A percentile compares a stretch with the other conserved stretches of the same genome.
These are phyloP conservation scores for Obelidium mucronatum DNA, from an alignment of 192 early-diverging fungal species.

Conservation along the genomic window DNA sequence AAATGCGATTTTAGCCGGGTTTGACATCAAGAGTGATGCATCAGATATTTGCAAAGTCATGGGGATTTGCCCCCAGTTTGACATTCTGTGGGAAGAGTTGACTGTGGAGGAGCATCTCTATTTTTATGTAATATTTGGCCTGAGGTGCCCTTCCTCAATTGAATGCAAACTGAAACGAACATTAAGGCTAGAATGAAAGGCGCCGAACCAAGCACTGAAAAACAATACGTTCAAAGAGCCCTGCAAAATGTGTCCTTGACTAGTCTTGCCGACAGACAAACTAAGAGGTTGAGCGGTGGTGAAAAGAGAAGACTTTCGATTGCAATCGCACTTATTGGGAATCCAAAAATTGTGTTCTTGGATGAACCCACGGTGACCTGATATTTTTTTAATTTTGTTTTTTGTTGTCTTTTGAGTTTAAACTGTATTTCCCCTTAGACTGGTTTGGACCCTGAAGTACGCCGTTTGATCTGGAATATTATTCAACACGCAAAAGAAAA, in stretches of 20 bases:
- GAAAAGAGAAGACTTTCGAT: conserved; percentile 72
- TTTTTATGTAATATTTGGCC: conserved; percentile 57
- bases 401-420: no score
- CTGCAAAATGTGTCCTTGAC: conserved; percentile 65
- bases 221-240: conserved; percentile 51
- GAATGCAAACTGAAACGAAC: neutral
- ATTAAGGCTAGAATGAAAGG: conserved; percentile 78
- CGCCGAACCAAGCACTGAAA: conserved; percentile 56
- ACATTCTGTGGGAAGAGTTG: conserved; percentile 80
- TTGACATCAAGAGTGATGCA: conserved; percentile 60
- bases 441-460: conserved; percentile 75
- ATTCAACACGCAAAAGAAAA: conserved; percentile 62
- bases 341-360: conserved; percentile 75
- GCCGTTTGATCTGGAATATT: conserved; percentile 79
- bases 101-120: conserved; percentile 77
- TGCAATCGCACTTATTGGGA: conserved; percentile 58
- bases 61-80: conserved; percentile 81
- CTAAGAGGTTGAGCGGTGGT: conserved; percentile 75
- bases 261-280: conserved; percentile 60
- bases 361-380: conserved; percentile 74
- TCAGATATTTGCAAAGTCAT: conserved; percentile 69
- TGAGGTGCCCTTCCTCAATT: neutral
- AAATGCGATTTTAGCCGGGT: conserved; percentile 66
- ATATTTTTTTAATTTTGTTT: no score
- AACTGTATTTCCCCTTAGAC: no score